Base-by-base conservation (phyloP, 2,329 filamentous ascomycete genomes). In the Talaromyces sp. region DNA sequence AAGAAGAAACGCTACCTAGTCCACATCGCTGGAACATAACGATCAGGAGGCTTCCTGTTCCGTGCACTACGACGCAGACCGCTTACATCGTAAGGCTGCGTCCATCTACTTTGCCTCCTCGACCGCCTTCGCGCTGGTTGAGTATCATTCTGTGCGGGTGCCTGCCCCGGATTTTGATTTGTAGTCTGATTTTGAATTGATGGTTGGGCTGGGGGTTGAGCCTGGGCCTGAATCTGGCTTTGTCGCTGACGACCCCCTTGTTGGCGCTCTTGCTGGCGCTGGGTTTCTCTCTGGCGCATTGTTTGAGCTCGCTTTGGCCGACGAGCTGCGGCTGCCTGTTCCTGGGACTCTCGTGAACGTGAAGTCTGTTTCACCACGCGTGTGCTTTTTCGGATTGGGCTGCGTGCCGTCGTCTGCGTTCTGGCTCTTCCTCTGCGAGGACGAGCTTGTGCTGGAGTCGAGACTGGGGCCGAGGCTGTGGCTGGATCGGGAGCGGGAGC, bases 31-130 rank as follows among this genome's bases (percentile, higher is more conserved):
- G 59, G 59, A 39, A 35, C 33, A 39, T 39, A 61, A 17, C 59
- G 61, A 15, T 57, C 37, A 47, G 61, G 61, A 8, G 37, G 27
- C 50, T 63, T 63, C 10, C 50, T 63, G 11, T 7, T 56, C 27
- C 61, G 39, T 31, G 11, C 27, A 63, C 59, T 39, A 5, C 59
- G 45, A 35, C 45, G 59, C 59, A 61, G 33, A 5, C 3, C 33
- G 37, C 15, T 39, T n/a, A 39, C 22, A 6, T 52, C 19, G 17
- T 59, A 39, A 7, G 56, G 35, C 56, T 31, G 56, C 22, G 37
- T 27, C 13, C 17, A 19, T 9, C 19, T 59, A 1, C 22, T 17
- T 50, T 15, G 13, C 13, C 25, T 50, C 27, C 47, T 50, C 13
- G 45, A 27, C 22, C 2, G 5, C 8, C 22, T 17, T 31, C 47